phyloP scores from a whole-genome alignment of 768 basidiomycete genomes.

The Pisolithus albus region DNA sequence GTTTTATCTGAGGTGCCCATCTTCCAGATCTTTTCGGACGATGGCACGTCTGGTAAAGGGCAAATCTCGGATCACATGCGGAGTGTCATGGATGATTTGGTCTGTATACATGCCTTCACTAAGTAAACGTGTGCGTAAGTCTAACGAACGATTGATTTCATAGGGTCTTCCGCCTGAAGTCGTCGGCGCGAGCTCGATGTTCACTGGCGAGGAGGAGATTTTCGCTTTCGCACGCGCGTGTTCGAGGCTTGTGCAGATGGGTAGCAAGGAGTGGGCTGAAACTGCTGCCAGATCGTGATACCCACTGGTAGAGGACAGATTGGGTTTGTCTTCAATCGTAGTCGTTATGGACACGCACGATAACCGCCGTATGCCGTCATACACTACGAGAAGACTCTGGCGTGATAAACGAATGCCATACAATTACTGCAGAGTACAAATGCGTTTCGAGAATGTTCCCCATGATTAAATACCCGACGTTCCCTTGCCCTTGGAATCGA shows the following conservation, averaged over 20 bases:
- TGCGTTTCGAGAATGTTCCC: neutral
- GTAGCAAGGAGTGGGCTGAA: slow-evolving; percentile 80
- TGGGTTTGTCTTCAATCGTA: no score
- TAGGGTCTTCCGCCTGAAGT: slow-evolving; percentile 74
- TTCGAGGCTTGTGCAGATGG: slow-evolving; percentile 83
- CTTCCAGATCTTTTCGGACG: slow-evolving; percentile 82
- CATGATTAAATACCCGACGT: slow-evolving; percentile 28
- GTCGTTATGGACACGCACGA: no score
- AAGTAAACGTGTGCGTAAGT: neutral
- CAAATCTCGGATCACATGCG: slow-evolving; percentile 80
- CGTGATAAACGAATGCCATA: no score
- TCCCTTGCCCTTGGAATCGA: slow-evolving; percentile 38
- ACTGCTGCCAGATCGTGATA: slow-evolving; percentile 24
- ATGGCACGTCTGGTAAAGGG: slow-evolving; percentile 32
- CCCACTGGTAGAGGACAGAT: no score
- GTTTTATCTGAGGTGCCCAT: slow-evolving; percentile 91
- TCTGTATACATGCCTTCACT: slow-evolving; percentile 28
- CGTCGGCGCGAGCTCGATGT: slow-evolving; percentile 83
- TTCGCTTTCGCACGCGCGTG: slow-evolving; percentile 97
- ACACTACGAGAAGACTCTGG: no score
- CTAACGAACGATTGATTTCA: neutral
- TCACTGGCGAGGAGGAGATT: slow-evolving; percentile 92
- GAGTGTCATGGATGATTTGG: slow-evolving; percentile 93
- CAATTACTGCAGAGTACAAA: neutral
- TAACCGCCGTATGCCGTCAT: no score